Percentiles rank a stretch among this genome's conserved stretches.
These are phyloP conservation scores for Starmerella apis DNA, from an alignment of 805 yeast genomes.

Conservation along the genomic window DNA sequence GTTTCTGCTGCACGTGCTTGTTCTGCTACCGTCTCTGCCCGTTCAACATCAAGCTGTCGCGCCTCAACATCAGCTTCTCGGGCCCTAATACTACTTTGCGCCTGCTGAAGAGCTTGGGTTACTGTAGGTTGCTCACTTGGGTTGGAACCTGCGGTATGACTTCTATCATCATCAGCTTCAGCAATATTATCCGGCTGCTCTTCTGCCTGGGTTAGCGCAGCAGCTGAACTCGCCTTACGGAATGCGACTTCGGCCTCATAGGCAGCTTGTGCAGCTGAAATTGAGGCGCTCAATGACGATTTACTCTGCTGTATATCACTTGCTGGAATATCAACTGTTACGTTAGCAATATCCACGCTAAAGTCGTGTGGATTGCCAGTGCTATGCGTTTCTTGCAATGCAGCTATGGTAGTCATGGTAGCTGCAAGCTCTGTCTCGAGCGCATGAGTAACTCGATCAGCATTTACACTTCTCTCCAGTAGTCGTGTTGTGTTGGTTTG, in stretches of 20 bases:
- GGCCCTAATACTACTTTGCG: background rate
- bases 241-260: slow-evolving; percentile 1
- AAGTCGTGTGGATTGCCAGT: background rate
- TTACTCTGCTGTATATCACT: background rate
- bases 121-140: background rate
- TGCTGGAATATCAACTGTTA: background rate
- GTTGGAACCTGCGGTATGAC: no score
- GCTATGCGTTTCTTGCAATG: background rate
- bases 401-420: background rate
- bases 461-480: background rate
- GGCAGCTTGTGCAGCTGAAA: background rate
- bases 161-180: background rate
- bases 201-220: background rate
- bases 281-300: background rate
- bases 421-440: background rate
- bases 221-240: background rate
- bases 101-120: background rate
- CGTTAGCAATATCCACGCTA: background rate
- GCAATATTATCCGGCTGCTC: background rate
- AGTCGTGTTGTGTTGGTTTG: background rate
- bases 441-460: background rate
- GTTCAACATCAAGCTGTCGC: background rate
- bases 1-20: background rate
- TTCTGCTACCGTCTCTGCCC: background rate
- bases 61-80: background rate